Percentiles rank a stretch among this genome's conserved stretches.
These are phyloP conservation scores for Dipodascopsis uninucleata DNA, from an alignment of 805 yeast genomes.

Conservation along the genomic window DNA sequence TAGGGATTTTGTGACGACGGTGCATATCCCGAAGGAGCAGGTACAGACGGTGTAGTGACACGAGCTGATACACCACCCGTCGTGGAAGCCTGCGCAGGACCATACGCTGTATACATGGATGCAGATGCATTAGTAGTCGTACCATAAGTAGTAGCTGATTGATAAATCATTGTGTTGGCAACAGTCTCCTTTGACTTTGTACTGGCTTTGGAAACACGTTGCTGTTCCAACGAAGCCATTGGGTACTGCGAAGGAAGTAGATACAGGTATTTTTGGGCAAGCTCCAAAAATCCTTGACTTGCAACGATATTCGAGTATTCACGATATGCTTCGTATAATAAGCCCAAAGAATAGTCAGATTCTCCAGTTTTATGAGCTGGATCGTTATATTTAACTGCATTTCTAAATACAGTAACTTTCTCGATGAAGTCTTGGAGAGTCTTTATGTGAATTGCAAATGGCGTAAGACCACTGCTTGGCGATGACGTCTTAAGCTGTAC, in stretches of 20 bases:
- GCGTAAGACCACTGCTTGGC: slow-evolving; percentile 41
- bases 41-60: not conserved
- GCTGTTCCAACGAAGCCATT: slow-evolving; percentile 66
- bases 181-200: slow-evolving; percentile 28
- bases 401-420: slow-evolving; percentile 72
- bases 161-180: slow-evolving; percentile 17
- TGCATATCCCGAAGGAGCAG: not conserved
- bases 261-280: slow-evolving; percentile 67
- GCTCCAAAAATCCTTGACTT: slow-evolving; percentile 74
- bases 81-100: no score
- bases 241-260: slow-evolving; percentile 72
- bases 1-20: slow-evolving; percentile 2
- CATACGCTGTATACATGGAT: not conserved
- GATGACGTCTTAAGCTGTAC: slow-evolving; percentile 32
- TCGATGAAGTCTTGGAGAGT: slow-evolving; percentile 79
- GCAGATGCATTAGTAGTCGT: slow-evolving; percentile 8
- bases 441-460: slow-evolving; percentile 78
- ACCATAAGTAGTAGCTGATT: slow-evolving; percentile 6
- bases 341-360: slow-evolving; percentile 43
- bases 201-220: slow-evolving; percentile 70
- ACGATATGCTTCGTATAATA: slow-evolving; percentile 58
- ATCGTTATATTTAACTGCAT: slow-evolving; percentile 38
- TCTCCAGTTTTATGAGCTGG: slow-evolving; percentile 22
- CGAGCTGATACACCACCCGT: no score
- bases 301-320: slow-evolving; percentile 82